Conservation (phyloP, 2,329 filamentous ascomycete genomes). For the Penicillium sp. region DNA sequence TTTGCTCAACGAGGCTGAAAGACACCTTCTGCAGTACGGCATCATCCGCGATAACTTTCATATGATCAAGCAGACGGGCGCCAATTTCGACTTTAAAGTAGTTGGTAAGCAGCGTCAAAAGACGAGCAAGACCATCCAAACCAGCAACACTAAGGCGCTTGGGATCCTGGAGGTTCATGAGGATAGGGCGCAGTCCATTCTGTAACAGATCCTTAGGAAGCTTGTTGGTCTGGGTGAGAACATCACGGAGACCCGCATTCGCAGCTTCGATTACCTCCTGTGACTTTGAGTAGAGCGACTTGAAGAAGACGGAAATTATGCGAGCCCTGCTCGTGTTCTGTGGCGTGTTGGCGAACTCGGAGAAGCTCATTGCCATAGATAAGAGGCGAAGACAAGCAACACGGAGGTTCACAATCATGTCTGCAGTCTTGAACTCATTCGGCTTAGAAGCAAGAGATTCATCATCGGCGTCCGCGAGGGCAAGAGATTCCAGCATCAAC, state of each 20-base stretch:
- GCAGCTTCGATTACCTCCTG: conserved; percentile 90
- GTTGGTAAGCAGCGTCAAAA: conserved; percentile 88
- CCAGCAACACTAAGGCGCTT: conserved; percentile 85
- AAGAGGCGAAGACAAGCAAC: conserved; percentile 92
- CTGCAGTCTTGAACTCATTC: conserved; percentile 89
- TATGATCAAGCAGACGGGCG: conserved; percentile 84
- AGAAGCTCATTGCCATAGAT: conserved; percentile 88
- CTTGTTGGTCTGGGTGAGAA: conserved; percentile 84
- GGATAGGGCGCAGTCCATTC: conserved; percentile 87
- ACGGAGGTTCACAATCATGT: conserved; percentile 84
- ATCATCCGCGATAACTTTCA: conserved; percentile 84
- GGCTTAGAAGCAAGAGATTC: conserved; percentile 91
- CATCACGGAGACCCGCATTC: conserved; percentile 82
- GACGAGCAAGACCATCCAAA: conserved; percentile 82
- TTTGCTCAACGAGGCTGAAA: conserved; percentile 91
- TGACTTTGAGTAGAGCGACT: conserved; percentile 90
- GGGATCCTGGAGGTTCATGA: conserved; percentile 92
- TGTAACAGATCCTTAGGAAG: conserved; percentile 93
- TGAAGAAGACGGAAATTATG: conserved; percentile 96
- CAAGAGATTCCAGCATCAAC: conserved; percentile 87
- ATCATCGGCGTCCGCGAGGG: conserved; percentile 90
- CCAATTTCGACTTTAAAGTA: conserved; percentile 99
- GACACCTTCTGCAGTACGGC: conserved; percentile 81
- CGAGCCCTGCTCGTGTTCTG: conserved; percentile 61
- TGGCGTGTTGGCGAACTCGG: conserved; percentile 78